Conservation (phyloP, 345 rosid genomes). For the Lumnitzera racemosa region DNA sequence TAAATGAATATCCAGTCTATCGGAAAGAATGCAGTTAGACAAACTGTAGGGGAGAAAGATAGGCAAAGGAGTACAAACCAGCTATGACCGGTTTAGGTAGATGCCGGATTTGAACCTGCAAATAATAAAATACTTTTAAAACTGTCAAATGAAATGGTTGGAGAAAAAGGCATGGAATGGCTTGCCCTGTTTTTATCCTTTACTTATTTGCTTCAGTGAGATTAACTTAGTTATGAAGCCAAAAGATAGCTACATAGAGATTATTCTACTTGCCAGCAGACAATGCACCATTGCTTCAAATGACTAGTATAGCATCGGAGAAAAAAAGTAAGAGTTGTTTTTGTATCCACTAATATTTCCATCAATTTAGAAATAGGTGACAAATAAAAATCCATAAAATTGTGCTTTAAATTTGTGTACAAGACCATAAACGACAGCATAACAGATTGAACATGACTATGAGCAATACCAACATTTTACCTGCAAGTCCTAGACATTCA, state of each 20-base stretch:
- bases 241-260: too few relatives aligned
- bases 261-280: too few relatives aligned
- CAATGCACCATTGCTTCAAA: neutral
- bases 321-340: too few relatives aligned
- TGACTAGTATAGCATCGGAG: neutral
- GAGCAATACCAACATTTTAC: conserved; percentile 14
- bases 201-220: too few relatives aligned
- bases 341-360: too few relatives aligned
- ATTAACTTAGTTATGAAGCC: too few relatives aligned
- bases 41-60: too few relatives aligned
- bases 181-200: too few relatives aligned
- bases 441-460: neutral
- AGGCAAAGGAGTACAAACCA: too few relatives aligned
- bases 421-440: neutral
- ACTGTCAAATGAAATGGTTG: neutral
- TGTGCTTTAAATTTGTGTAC: neutral
- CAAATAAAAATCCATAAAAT: too few relatives aligned
- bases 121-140: conserved; percentile 2
- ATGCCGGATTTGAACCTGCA: conserved; percentile 80
- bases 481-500: conserved; percentile 88
- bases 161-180: too few relatives aligned
- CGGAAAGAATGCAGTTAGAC: neutral
- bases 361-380: too few relatives aligned
- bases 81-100: conserved; percentile 85
- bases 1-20: neutral